Base-by-base conservation (phyloP, 176 grass and related monocot species). In the Phragmites australis region DNA sequence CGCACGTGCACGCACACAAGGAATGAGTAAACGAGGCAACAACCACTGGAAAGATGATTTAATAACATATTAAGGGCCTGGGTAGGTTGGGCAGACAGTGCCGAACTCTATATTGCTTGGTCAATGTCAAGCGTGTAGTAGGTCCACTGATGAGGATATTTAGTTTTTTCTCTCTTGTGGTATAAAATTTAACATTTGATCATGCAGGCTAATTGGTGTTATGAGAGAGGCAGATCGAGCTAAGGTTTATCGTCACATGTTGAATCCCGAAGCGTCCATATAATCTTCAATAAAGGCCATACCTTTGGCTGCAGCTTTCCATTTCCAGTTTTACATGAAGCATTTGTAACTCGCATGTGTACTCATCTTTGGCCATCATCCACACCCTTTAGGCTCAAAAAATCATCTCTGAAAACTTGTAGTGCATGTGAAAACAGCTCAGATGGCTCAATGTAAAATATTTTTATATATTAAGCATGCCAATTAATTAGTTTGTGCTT, bases 331-430 rank as follows among this genome's bases (percentile, higher is more conserved):
- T 82, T 41, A 41, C 43, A 51, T 51, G 68, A 82, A 39, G n/a
- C 44, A 64, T 50, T 54, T 15, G 2, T 53, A 52, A 74, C 11
- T 31, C 8, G 47, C 34, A 44, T 44, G 47, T 75, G 78, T 59
- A 59, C 74, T 53, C 58, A 74, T 74, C 22, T 74, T 52, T 62
- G 56, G 47, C 37, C 70, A 83, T 65, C 70, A 83, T 65, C 57
- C 22, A 54, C 32, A 65, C 30, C n/a, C 30, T 82, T 64, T 72
- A 47, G 40, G 54, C 42, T 64, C 30, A 62, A 15, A 66, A 41
- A 64, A 12, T n/a, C 1, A 16, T 42, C 15, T n/a, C 29, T 74
- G 0, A 12, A 21, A 37, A 52, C 40, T 34, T 48, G 26, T 40
- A 34, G 40, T 59, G 51, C 12, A 5, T 81, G 40, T 71, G 42